Evolutionary conservation across 2,329 filamentous ascomycete genomes (phyloP).

Genomic region (Bipolaris cookei): DNA sequence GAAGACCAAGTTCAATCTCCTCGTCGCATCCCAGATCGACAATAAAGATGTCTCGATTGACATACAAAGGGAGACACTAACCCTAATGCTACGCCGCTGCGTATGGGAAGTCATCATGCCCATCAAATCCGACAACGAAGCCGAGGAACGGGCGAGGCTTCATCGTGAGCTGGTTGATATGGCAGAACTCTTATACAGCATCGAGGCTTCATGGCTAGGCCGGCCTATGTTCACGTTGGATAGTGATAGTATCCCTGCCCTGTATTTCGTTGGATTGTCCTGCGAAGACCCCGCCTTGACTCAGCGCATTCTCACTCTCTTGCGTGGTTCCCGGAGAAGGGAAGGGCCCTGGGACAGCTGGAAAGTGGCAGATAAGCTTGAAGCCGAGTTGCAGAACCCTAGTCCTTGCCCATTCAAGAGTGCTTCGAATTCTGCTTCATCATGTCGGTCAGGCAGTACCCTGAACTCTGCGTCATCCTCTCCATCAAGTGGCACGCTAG

Average conservation of each 20-base stretch:
- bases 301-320: slow-evolving; percentile 1
- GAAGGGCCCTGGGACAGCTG: slow-evolving; percentile 10
- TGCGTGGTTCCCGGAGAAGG: slow-evolving; percentile 2
- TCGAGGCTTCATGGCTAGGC: slow-evolving; percentile 8
- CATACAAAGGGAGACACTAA: neutral
- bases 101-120: neutral
- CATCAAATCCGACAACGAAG: neutral
- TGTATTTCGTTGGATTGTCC: neutral
- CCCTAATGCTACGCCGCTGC: neutral
- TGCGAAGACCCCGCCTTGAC: slow-evolving; percentile 4
- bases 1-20: neutral
- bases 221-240: slow-evolving; percentile 10
- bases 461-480: too few relatives aligned
- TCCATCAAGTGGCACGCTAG: neutral
- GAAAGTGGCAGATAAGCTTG: slow-evolving; percentile 5
- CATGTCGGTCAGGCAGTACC: too few relatives aligned
- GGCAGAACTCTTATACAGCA: slow-evolving; percentile 1
- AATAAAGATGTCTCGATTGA: neutral
- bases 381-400: neutral
- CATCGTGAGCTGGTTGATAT: slow-evolving; percentile 1
- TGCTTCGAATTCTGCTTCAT: neutral
- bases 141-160: neutral
- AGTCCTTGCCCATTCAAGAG: neutral
- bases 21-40: neutral
- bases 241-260: slow-evolving; percentile 5